Percentiles rank a stretch among this genome's conserved stretches.
These are phyloP conservation scores for Penicillium sp. DNA, from an alignment of 2,329 filamentous ascomycete species.

Conservation along the genomic window DNA sequence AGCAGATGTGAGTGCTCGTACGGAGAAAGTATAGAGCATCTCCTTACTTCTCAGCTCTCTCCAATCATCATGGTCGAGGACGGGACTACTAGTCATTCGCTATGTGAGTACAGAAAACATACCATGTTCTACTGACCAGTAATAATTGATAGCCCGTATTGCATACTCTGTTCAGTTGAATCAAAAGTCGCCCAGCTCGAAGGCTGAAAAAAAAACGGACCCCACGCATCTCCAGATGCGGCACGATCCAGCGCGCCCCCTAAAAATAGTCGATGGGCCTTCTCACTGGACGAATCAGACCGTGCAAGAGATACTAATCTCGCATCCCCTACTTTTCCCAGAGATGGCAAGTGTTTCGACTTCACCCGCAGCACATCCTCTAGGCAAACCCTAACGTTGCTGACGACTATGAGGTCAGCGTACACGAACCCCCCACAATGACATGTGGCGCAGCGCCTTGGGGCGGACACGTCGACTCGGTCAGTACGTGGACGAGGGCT, in stretches of 20 bases:
- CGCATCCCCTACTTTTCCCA: background rate
- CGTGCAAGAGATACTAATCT: background rate
- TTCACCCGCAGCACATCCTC: background rate
- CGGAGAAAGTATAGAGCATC: too few relatives aligned
- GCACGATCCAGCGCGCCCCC: background rate
- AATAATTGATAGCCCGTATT: too few relatives aligned
- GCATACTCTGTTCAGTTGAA: background rate
- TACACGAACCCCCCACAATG: background rate
- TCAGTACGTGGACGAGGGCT: background rate
- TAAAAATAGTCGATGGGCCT: background rate
- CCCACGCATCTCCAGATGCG: conserved; percentile 1
- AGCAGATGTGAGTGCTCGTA: too few relatives aligned
- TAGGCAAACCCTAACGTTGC: background rate
- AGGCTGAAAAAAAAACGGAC: background rate
- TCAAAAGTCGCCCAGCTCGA: background rate
- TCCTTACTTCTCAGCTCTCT: too few relatives aligned
- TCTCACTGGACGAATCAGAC: background rate
- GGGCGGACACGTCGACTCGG: background rate
- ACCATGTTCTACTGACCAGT: too few relatives aligned
- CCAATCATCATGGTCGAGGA: too few relatives aligned
- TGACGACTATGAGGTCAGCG: conserved; percentile 1
- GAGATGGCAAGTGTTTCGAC: background rate
- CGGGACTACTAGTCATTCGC: too few relatives aligned
- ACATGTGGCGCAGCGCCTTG: background rate
- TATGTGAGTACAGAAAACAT: too few relatives aligned